These are phyloP conservation scores for Corymbia citriodora DNA, from an alignment of 441 rosid genomes.

Conservation along the genomic window DNA sequence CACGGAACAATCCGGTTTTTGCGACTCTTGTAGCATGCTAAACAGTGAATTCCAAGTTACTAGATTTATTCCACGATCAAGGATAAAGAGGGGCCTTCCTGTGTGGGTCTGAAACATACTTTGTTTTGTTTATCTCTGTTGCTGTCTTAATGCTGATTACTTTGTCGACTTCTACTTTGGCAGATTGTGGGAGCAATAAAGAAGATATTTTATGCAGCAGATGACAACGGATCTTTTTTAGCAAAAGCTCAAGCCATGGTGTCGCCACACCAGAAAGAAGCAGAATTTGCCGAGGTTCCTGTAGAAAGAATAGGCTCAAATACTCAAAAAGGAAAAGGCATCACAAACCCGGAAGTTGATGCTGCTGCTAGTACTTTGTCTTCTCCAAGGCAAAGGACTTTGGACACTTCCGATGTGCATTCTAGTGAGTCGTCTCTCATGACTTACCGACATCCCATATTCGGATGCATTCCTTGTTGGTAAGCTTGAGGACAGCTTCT, in stretches of 20 bases:
- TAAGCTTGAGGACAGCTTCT: not conserved
- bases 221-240: not conserved
- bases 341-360: not conserved
- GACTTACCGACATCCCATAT: not conserved
- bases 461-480: not conserved
- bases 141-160: not conserved
- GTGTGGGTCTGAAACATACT: not conserved
- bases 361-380: not conserved
- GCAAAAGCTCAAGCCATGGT: not conserved
- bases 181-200: constrained; percentile 79
- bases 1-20: not conserved
- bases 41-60: not conserved
- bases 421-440: not conserved
- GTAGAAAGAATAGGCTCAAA: constrained; percentile 29
- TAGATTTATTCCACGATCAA: not conserved
- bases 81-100: not conserved
- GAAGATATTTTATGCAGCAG: constrained; percentile 35
- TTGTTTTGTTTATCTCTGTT: not conserved
- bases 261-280: constrained; percentile 11
- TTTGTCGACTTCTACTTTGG: not conserved
- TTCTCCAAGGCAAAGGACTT: constrained; percentile 76
- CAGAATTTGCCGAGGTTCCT: constrained; percentile 46
- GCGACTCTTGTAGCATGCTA: not conserved
- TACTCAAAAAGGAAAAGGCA: not conserved
- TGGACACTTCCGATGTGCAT: constrained; percentile 77